phyloP scores from a whole-genome alignment of 768 basidiomycete species.

The Naganishia onofrii region DNA sequence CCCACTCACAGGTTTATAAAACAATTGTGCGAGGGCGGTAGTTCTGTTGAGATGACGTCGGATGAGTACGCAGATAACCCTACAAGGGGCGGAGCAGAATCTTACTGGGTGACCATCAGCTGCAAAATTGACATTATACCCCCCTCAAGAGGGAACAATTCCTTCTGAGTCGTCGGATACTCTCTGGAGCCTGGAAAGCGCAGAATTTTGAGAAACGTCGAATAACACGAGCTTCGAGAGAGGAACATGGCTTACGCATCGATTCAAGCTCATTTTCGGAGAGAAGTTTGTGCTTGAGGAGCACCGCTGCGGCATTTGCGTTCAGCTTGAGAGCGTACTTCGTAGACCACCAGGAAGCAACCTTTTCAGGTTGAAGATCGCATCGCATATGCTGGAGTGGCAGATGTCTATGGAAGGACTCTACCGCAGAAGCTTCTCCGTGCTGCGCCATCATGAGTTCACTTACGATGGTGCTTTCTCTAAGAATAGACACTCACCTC shows the following conservation, averaged over 20 bases:
- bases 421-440: slow-evolving; percentile 49
- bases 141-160: slow-evolving; percentile 16
- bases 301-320: slow-evolving; percentile 59
- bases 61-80: neutral
- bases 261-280: neutral
- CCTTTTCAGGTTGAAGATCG: slow-evolving; percentile 58
- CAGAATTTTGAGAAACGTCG: neutral
- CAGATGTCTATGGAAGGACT: slow-evolving; percentile 26
- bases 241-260: neutral
- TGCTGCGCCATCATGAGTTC: slow-evolving; percentile 52
- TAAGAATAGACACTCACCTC: slow-evolving; percentile 54
- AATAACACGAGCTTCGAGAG: neutral
- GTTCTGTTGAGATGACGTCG: slow-evolving; percentile 43
- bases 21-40: slow-evolving; percentile 56
- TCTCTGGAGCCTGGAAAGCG: neutral
- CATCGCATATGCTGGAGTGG: slow-evolving; percentile 51
- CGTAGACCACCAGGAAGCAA: slow-evolving; percentile 63
- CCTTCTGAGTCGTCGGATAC: slow-evolving; percentile 13
- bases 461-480: neutral
- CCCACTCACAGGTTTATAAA: slow-evolving; percentile 52
- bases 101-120: slow-evolving; percentile 21
- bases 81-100: neutral
- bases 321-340: slow-evolving; percentile 59
- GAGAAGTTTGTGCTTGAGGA: slow-evolving; percentile 35
- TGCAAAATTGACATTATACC: slow-evolving; percentile 11